These are phyloP conservation scores for Chaetomium cochliodes DNA, from an alignment of 495 filamentous ascomycete genomes.

Conservation along the genomic window DNA sequence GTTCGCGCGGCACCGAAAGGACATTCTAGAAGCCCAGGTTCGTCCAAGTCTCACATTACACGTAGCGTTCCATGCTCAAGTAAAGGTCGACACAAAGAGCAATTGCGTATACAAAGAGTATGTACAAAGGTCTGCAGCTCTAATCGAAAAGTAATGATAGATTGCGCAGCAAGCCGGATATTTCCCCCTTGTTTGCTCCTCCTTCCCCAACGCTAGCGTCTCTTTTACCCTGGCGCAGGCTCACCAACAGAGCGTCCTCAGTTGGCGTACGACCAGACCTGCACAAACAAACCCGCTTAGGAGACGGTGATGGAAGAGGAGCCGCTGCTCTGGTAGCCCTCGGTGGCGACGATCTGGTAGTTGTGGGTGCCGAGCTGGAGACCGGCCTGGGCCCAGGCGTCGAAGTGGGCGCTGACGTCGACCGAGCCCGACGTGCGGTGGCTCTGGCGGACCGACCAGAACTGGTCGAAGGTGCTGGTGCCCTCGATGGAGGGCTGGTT, in stretches of 20 bases:
- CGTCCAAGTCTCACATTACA: background rate
- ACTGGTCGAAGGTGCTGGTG: slow-evolving; percentile 57
- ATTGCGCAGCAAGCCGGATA: background rate
- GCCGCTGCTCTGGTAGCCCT: slow-evolving; percentile 58
- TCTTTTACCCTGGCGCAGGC: background rate
- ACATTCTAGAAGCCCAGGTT: too few relatives aligned
- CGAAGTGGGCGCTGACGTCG: slow-evolving; percentile 55
- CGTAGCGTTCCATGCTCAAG: background rate
- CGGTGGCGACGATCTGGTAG: slow-evolving; percentile 60
- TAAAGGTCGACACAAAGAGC: background rate
- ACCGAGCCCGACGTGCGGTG: slow-evolving; percentile 50
- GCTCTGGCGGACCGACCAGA: slow-evolving; percentile 51
- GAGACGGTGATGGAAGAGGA: slow-evolving; percentile 51
- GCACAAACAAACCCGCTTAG: background rate
- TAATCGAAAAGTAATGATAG: background rate
- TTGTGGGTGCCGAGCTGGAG: slow-evolving; percentile 55
- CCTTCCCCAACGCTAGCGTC: background rate
- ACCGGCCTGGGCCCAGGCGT: slow-evolving; percentile 52
- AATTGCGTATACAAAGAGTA: background rate
- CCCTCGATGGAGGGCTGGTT: slow-evolving; percentile 61
- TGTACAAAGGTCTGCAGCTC: slow-evolving; percentile 8
- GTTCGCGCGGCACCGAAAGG: too few relatives aligned
- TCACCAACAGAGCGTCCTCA: background rate
- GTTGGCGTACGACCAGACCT: too few relatives aligned
- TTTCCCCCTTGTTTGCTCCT: too few relatives aligned